These are phyloP conservation scores for Ricinus communis DNA, from an alignment of 345 rosid genomes.

Conservation along the genomic window DNA sequence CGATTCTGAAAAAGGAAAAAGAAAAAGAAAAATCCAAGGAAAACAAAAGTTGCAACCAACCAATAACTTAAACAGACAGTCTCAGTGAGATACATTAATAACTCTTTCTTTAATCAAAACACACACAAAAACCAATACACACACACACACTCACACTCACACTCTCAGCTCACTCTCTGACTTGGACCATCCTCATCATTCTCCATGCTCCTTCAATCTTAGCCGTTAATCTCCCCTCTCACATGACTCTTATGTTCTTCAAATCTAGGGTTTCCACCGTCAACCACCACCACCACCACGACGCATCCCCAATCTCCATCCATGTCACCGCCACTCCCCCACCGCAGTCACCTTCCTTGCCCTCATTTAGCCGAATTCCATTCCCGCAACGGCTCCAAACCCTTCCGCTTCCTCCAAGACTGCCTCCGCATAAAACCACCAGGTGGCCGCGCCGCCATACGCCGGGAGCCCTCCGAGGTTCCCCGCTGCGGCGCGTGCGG, in stretches of 20 bases:
- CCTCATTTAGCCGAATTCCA: constrained; percentile 58
- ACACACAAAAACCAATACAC: too few relatives aligned
- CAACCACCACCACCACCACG: constrained; percentile 2
- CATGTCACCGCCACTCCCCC: constrained; percentile 46
- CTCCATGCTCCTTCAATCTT: constrained; percentile 31
- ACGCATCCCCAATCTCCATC: constrained; percentile 21
- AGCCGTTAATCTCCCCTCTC: constrained; percentile 42
- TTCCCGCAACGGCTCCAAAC: constrained; percentile 43
- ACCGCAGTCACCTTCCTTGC: constrained; percentile 35
- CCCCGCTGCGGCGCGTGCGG: constrained; percentile 52
- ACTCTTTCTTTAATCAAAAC: too few relatives aligned
- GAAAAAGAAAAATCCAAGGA: too few relatives aligned
- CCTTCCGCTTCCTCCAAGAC: constrained; percentile 53
- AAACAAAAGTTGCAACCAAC: too few relatives aligned
- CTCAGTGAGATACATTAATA: too few relatives aligned
- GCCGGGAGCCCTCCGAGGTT: constrained; percentile 51
- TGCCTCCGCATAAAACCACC: constrained; percentile 63
- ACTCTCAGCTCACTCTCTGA: too few relatives aligned
- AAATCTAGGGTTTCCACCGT: constrained; percentile 41
- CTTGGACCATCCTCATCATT: not conserved
- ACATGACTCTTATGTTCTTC: constrained; percentile 41
- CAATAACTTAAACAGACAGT: too few relatives aligned
- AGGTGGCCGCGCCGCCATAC: constrained; percentile 51
- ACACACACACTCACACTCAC: too few relatives aligned
- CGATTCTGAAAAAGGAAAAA: too few relatives aligned